Percentiles rank a stretch among this genome's conserved stretches.
phyloP scores from a whole-genome alignment of 2,329 filamentous ascomycete species.

The Cladosporium velox region DNA sequence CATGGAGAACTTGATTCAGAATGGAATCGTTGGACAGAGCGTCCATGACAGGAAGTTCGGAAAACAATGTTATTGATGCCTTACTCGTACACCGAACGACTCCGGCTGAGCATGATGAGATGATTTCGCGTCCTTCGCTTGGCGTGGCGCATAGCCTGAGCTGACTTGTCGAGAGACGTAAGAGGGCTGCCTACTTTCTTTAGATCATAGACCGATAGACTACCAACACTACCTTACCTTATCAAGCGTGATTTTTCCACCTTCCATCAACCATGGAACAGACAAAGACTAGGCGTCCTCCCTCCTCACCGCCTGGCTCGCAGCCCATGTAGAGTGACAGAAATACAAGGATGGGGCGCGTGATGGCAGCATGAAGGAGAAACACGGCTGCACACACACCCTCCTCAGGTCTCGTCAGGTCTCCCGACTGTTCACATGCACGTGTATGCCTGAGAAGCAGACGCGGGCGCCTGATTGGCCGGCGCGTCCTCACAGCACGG shows the following conservation, averaged over 20 bases:
- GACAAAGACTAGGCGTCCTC: not conserved
- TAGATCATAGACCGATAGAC: not conserved
- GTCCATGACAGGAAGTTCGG: constrained; percentile 37
- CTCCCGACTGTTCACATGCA: not conserved
- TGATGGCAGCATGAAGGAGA: constrained; percentile 13
- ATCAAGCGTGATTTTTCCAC: not conserved
- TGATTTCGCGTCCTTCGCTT: not conserved
- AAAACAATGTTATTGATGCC: constrained; percentile 26
- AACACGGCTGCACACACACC: constrained; percentile 6
- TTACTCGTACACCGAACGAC: not conserved
- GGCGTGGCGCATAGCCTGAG: constrained; percentile 1
- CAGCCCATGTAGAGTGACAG: constrained; percentile 5
- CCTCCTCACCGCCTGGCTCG: not conserved
- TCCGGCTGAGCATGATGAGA: not conserved
- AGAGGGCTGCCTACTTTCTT: not conserved
- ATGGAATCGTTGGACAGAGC: constrained; percentile 44
- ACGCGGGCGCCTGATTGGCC: not conserved
- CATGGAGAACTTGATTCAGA: constrained; percentile 43
- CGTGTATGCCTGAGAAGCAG: not conserved
- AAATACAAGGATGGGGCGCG: constrained; percentile 6
- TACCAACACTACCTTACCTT: not conserved
- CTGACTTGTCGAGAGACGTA: not conserved
- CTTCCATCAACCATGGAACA: not conserved
- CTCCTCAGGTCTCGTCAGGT: constrained; percentile 6
- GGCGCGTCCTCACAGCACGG: not conserved